Percentiles rank a stretch among this genome's conserved stretches.
phyloP scores from a whole-genome alignment of 2,329 filamentous ascomycete species.

The Dichotomopilus funicola region DNA sequence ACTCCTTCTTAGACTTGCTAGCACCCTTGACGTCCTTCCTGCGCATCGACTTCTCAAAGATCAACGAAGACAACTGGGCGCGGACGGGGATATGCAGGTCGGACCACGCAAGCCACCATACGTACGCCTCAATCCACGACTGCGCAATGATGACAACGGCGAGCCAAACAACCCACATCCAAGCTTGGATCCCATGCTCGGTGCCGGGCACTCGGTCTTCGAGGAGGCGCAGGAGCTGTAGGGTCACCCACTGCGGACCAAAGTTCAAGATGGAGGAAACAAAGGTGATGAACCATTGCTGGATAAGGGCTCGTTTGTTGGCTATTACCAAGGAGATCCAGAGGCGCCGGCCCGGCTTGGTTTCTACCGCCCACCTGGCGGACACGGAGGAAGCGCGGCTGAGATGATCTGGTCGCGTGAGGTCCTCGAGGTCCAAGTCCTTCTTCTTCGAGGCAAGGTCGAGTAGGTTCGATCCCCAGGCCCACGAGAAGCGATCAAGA shows the following conservation, averaged over 20 bases:
- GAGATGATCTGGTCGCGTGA: conserved; percentile 53
- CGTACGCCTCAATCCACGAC: conserved; percentile 56
- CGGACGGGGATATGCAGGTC: conserved; percentile 60
- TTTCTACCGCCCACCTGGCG: conserved; percentile 41
- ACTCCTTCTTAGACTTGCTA: conserved; percentile 39
- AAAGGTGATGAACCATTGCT: conserved; percentile 55
- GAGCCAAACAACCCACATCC: conserved; percentile 62
- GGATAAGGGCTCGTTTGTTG: conserved; percentile 48
- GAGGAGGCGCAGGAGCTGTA: conserved; percentile 57
- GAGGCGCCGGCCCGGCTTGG: conserved; percentile 44
- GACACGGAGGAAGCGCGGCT: conserved; percentile 46
- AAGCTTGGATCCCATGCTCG: conserved; percentile 46
- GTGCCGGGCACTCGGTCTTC: conserved; percentile 47
- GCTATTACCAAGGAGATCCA: conserved; percentile 54
- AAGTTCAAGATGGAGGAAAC: conserved; percentile 55
- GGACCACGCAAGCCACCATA: conserved; percentile 60
- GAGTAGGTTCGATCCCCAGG: conserved; percentile 55
- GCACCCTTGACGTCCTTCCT: conserved; percentile 69
- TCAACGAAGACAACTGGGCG: conserved; percentile 61
- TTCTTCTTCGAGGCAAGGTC: conserved; percentile 49
- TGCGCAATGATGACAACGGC: conserved; percentile 52
- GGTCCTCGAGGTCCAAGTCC: conserved; percentile 54
- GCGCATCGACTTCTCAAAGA: conserved; percentile 71
- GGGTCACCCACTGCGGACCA: conserved; percentile 62
- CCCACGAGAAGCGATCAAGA: conserved; percentile 56